phyloP scores from a whole-genome alignment of 2,329 filamentous ascomycete species.

The Nigrograna mackinnonii region DNA sequence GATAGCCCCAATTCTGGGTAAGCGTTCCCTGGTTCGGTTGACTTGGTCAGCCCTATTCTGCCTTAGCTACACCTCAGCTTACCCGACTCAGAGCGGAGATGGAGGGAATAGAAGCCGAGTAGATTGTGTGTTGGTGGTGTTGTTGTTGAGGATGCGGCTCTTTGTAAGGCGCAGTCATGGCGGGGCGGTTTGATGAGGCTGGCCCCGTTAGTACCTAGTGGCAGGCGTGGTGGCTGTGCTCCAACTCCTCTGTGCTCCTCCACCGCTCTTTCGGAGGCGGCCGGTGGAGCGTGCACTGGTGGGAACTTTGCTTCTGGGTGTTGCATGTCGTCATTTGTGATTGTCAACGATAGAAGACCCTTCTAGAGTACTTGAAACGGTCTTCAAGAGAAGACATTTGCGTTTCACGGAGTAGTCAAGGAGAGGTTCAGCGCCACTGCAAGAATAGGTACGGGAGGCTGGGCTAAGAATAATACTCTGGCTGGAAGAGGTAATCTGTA shows the following conservation, averaged over 20 bases:
- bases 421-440: not conserved
- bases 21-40: too few species aligned
- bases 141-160: slow-evolving; percentile 11
- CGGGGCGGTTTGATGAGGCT: slow-evolving; percentile 7
- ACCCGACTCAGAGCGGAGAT: too few species aligned
- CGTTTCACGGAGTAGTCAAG: not conserved
- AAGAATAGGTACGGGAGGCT: too few species aligned
- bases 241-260: not conserved
- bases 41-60: too few species aligned
- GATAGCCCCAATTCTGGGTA: too few species aligned
- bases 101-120: too few species aligned
- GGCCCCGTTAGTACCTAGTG: too few species aligned
- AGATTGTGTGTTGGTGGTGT: too few species aligned
- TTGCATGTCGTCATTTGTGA: not conserved
- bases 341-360: not conserved
- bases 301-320: not conserved
- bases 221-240: slow-evolving; percentile 16
- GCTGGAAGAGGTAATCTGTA: too few species aligned
- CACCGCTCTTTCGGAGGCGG: slow-evolving; percentile 23
- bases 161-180: slow-evolving; percentile 6
- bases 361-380: not conserved
- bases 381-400: not conserved
- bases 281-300: slow-evolving; percentile 7
- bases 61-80: too few species aligned
- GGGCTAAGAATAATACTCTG: too few species aligned